These are phyloP conservation scores for Viridothelium virens DNA, from an alignment of 495 filamentous ascomycete species.

Conservation along the genomic window DNA sequence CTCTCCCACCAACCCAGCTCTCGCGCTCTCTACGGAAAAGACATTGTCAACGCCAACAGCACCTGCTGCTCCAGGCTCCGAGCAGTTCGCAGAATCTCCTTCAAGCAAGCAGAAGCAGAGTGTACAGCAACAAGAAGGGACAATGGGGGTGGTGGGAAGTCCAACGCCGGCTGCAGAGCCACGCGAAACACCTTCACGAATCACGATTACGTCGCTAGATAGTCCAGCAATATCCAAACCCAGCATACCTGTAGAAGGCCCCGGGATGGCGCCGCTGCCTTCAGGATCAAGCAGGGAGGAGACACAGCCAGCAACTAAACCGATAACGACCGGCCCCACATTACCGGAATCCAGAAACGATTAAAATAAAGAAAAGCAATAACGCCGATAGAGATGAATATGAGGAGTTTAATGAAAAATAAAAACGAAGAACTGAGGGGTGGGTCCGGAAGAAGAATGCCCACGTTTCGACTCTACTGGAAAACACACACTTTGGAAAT, in stretches of 20 bases:
- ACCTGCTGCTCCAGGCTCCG: not conserved
- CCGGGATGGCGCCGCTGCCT: not conserved
- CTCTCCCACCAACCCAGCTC: not conserved
- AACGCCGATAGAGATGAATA: slow-evolving; percentile 2
- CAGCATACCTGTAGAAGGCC: not conserved
- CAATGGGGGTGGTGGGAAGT: not conserved
- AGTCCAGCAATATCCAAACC: not conserved
- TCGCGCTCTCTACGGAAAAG: not conserved
- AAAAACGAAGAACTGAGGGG: too few relatives aligned
- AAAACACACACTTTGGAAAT: not conserved
- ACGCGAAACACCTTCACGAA: slow-evolving; percentile 6
- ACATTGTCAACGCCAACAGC: slow-evolving; percentile 3
- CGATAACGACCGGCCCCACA: not conserved
- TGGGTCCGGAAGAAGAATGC: not conserved
- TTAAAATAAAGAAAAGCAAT: not conserved
- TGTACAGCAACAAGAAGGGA: not conserved
- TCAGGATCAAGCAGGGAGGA: not conserved
- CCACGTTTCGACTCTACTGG: not conserved
- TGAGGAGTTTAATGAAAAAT: not conserved
- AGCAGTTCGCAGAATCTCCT: not conserved
- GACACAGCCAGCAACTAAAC: not conserved
- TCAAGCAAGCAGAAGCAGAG: not conserved
- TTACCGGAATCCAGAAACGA: not conserved
- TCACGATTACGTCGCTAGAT: not conserved
- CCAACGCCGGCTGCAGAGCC: not conserved